Conservation (phyloP, 208 protist genomes). For the Acanthamoeba divionensis region DNA sequence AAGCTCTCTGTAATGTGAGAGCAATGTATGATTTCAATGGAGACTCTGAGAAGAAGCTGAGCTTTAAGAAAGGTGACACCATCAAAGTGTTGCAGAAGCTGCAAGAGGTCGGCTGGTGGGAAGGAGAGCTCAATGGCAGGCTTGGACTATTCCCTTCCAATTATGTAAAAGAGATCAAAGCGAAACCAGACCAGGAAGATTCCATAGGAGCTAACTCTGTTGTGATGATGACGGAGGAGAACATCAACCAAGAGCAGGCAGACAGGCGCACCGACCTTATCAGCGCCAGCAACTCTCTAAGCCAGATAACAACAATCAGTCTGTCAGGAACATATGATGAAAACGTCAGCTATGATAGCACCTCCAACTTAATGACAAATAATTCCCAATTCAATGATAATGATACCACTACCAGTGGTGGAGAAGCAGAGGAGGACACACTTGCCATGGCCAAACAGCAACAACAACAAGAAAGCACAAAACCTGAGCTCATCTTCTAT, state of each 20-base stretch:
- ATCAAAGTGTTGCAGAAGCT: slow-evolving; percentile 35
- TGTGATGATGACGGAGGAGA: not conserved
- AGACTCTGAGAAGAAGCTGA: slow-evolving; percentile 12
- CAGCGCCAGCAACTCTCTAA: not conserved
- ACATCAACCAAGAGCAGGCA: not conserved
- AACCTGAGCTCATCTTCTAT: not conserved
- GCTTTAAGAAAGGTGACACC: not conserved
- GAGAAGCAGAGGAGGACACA: not conserved
- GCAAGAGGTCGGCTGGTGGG: slow-evolving; percentile 17
- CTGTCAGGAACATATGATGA: not conserved
- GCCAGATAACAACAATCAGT: not conserved
- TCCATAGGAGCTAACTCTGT: slow-evolving; percentile 1
- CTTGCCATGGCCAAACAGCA: not conserved
- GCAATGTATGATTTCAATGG: not conserved
- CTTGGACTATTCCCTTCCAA: too few relatives aligned
- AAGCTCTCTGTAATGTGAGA: not conserved
- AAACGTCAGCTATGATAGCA: not conserved
- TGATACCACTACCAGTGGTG: not conserved
- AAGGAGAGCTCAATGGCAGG: not conserved
- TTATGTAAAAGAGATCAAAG: too few relatives aligned
- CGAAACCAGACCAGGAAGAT: too few relatives aligned
- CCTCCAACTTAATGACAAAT: not conserved
- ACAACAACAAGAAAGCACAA: not conserved
- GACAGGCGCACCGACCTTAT: not conserved
- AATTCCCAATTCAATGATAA: not conserved